phyloP scores from a whole-genome alignment of 1,139 yeast genomes.

The Lodderomyces oxycetoniae region DNA sequence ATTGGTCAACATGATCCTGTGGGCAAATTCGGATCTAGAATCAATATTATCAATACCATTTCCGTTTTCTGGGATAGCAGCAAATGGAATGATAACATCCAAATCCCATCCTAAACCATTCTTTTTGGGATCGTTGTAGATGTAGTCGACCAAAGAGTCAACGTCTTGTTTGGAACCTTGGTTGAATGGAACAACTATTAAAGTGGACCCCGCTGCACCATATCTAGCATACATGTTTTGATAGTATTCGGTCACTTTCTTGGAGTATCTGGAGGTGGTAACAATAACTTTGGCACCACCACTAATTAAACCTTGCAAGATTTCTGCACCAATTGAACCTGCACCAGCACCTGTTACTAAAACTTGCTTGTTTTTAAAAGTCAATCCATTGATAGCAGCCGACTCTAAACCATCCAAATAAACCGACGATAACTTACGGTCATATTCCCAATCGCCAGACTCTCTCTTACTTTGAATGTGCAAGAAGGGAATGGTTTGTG shows the following conservation, averaged over 20 bases:
- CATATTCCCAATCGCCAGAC: constrained; percentile 76
- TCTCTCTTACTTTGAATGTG: constrained; percentile 76
- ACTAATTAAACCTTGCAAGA: constrained; percentile 86
- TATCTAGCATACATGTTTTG: constrained; percentile 88
- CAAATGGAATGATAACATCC: constrained; percentile 94
- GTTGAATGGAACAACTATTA: constrained; percentile 96
- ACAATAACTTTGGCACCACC: constrained; percentile 98
- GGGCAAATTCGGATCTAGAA: constrained; percentile 95
- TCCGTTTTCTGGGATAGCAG: constrained; percentile 98
- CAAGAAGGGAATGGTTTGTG: constrained; percentile 91
- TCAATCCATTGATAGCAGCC: constrained; percentile 89
- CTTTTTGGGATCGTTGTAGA: constrained; percentile 74
- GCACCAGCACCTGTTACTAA: constrained; percentile 98
- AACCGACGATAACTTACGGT: constrained; percentile 66
- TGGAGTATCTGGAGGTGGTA: constrained; percentile 93
- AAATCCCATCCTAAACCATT: constrained; percentile 98
- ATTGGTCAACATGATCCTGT: constrained; percentile 96
- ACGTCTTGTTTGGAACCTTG: constrained; percentile 96
- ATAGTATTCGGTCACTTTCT: constrained; percentile 91
- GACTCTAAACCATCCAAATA: constrained; percentile 88
- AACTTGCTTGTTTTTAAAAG: constrained; percentile 84
- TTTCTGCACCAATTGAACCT: constrained; percentile 97
- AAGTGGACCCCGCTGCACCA: constrained; percentile 88
- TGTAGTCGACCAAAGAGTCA: constrained; percentile 75
- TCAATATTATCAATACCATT: constrained; percentile 90